Conservation (phyloP, 2,329 filamentous ascomycete species). For the Neophaeococcomyces aloes region DNA sequence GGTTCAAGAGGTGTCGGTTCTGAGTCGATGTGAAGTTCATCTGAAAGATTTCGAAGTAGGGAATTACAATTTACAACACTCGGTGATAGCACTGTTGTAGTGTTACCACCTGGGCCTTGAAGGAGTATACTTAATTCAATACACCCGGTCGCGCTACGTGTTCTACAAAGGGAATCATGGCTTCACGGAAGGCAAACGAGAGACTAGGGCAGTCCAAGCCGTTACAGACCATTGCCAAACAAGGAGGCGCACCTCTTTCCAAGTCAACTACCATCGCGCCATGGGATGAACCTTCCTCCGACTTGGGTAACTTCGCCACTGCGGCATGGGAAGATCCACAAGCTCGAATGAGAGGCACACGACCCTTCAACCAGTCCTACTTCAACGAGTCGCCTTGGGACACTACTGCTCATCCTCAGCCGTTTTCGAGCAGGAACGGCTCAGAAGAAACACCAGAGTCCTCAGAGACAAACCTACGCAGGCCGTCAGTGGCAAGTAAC, state of each 20-base stretch:
- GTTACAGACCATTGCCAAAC: not conserved
- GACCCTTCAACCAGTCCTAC: constrained; percentile 18
- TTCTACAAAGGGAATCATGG: not conserved
- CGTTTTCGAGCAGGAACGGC: constrained; percentile 42
- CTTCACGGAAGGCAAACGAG: constrained; percentile 10
- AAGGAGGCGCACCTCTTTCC: constrained; percentile 11
- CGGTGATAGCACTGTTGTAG: too few species aligned
- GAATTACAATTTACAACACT: too few species aligned
- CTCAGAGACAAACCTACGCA: constrained; percentile 60
- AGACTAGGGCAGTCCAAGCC: constrained; percentile 12
- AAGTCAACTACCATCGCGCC: constrained; percentile 25
- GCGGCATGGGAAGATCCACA: constrained; percentile 24
- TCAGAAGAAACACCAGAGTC: constrained; percentile 53
- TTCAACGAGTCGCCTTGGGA: constrained; percentile 22
- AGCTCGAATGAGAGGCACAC: constrained; percentile 16
- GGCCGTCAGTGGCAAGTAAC: constrained; percentile 80
- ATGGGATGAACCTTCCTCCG: constrained; percentile 21
- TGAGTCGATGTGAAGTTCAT: too few species aligned
- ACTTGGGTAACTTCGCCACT: constrained; percentile 19
- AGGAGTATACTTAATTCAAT: too few species aligned
- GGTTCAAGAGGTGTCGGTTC: too few species aligned
- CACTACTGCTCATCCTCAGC: constrained; percentile 54
- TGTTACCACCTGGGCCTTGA: too few species aligned
- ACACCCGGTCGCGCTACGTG: too few species aligned
- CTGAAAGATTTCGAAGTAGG: too few species aligned